Conservation (phyloP, 768 basidiomycete genomes). For the Daedaleopsis nitida region DNA sequence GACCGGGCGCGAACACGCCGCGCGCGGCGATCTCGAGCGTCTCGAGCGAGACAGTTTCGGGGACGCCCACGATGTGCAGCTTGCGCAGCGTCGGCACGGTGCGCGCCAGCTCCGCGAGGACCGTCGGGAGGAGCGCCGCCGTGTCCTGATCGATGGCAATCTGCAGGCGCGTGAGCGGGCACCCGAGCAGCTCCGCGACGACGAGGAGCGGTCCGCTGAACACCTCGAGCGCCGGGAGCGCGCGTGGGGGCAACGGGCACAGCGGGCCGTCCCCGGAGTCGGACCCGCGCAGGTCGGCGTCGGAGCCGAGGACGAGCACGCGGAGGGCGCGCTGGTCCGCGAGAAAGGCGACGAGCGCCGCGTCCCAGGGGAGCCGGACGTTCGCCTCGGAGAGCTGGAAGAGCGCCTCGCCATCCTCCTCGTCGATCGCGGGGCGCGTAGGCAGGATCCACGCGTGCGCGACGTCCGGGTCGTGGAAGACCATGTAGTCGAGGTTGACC, state of each 20-base stretch:
- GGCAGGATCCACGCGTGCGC: conserved; percentile 47
- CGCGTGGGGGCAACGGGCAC: conserved; percentile 12
- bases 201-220: conserved; percentile 50
- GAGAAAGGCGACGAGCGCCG: conserved; percentile 48
- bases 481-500: conserved; percentile 45
- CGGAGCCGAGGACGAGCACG: conserved; percentile 34
- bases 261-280: conserved; percentile 14
- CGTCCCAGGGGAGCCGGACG: conserved; percentile 53
- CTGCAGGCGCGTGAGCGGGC: conserved; percentile 49
- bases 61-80: conserved; percentile 38
- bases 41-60: conserved; percentile 34
- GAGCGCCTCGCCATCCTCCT: conserved; percentile 24
- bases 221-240: conserved; percentile 41
- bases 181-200: conserved; percentile 41
- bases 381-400: conserved; percentile 54
- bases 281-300: not conserved
- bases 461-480: conserved; percentile 42
- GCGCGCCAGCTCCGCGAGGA: conserved; percentile 36
- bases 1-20: conserved; percentile 34
- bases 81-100: conserved; percentile 36
- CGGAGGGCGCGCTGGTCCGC: conserved; percentile 46
- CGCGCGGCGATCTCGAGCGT: conserved; percentile 35
- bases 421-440: conserved; percentile 26
- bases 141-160: conserved; percentile 43
- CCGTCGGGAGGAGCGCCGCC: conserved; percentile 28